A percentile compares a stretch with the other conserved stretches of the same genome.
These are phyloP conservation scores for Bryoerythrophyllum caledonicum DNA, from an alignment of 225 moss, liverwort and hornwort genomes.

Conservation along the genomic window DNA sequence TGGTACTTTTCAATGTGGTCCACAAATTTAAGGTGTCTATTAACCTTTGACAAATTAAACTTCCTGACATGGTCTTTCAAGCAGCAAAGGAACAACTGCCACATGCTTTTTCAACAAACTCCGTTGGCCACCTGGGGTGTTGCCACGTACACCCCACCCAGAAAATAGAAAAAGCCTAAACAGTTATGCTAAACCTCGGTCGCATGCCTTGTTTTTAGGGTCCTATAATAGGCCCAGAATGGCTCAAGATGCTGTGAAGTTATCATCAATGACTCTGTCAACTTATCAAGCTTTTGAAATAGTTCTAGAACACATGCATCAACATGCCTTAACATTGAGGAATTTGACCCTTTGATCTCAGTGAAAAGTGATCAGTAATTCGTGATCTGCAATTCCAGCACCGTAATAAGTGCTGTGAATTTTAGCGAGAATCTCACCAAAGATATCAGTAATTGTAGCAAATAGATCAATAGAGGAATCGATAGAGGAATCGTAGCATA, in stretches of 20 bases:
- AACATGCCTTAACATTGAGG: not conserved
- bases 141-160: not conserved
- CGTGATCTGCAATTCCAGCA: too few species aligned
- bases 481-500: too few species aligned
- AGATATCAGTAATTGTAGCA: not conserved
- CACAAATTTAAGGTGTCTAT: not conserved
- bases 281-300: not conserved
- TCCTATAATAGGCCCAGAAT: not conserved
- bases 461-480: too few species aligned
- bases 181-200: not conserved
- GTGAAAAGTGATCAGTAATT: too few species aligned
- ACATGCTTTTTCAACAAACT: not conserved
- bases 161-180: not conserved
- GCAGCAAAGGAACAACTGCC: not conserved
- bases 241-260: too few species aligned
- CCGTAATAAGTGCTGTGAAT: too few species aligned
- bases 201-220: not conserved
- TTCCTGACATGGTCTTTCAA: not conserved
- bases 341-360: too few species aligned
- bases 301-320: not conserved
- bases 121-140: not conserved
- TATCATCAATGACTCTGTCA: not conserved
- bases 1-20: not conserved
- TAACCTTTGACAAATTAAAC: too few species aligned
- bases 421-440: not conserved